phyloP scores from a whole-genome alignment of 176 grass and related monocot species.

The Cenchrus purpureus region DNA sequence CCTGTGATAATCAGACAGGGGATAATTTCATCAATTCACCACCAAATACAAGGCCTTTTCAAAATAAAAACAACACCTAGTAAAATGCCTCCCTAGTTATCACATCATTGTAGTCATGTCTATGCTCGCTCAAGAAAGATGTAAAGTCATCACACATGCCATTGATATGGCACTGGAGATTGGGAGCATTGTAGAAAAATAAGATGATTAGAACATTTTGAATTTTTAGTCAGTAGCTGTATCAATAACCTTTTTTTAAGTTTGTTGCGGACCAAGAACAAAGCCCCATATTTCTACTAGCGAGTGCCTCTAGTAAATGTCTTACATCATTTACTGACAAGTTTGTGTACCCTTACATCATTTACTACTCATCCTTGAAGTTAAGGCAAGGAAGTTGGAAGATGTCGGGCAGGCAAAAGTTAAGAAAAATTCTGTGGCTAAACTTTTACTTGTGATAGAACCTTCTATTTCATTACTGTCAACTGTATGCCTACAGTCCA shows the following conservation, averaged over 20 bases:
- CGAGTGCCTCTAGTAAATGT: background rate
- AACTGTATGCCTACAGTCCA: too few species aligned
- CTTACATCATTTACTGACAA: background rate
- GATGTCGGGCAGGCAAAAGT: too few species aligned
- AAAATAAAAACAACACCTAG: constrained; percentile 2
- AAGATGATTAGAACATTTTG: background rate
- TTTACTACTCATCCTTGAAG: background rate
- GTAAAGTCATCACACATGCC: background rate
- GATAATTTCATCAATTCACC: constrained; percentile 22
- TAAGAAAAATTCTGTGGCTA: too few species aligned
- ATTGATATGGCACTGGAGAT: background rate
- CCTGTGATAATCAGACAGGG: constrained; percentile 48
- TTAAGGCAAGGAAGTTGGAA: too few species aligned
- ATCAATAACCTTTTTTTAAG: background rate
- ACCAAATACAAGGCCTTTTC: constrained; percentile 17
- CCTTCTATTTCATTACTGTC: too few species aligned
- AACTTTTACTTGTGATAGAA: too few species aligned
- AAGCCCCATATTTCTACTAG: background rate
- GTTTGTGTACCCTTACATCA: background rate
- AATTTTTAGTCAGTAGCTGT: background rate
- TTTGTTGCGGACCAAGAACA: background rate
- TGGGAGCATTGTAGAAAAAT: background rate
- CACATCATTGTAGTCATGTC: background rate
- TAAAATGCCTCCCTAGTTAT: constrained; percentile 8
- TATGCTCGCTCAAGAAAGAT: constrained; percentile 1